Base-by-base conservation (phyloP, 371 early-diverging fungal genomes). In the Batkoa obscura region DNA sequence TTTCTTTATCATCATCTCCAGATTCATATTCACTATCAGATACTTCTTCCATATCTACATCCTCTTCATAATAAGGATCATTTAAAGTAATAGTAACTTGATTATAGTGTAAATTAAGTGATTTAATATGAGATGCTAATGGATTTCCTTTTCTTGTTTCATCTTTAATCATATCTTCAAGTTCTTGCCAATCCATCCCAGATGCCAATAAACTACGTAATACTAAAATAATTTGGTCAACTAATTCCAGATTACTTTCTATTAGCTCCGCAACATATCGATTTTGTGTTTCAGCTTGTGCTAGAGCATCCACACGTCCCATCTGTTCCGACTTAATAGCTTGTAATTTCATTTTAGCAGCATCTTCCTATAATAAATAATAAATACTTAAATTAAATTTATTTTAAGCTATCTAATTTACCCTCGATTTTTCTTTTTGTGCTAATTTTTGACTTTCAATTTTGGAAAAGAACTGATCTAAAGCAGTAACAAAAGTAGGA, bases 171-270 rank as follows among this genome's bases (percentile, higher is more conserved):
- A 93, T 67, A 58, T 86, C 84, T 46, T 81, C 79, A 1, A 98
- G 67, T 63, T 95, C 94, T 57, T 72, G 74, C 98, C 98, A 98
- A 67, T 92, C 94, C 84, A 95, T 90, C 5, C 90, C 92, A 34
- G 82, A 76, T 8, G 90, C 93, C 3, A 96, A 73, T 36, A 88
- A 86, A 61, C 79, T 79, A 10, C 90, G 79, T 55, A 94, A 79
- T 41, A 91, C 81, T 43, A 76, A 65, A 46, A 96, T 80, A 0
- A 88, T 81, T 43, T 81, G 81, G 58, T 95, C 95, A 0, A 93
- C 88, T 60, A 80, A 65, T 47, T 82, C 80, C 43, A 88, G 64
- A 62, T 90, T 88, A 31, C 64, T 57, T 60, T 92, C 90, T 57
- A 98, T 90, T 30, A 88, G 63, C 45, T 75, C 72, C 0, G 96